Evolutionary conservation across 2,329 filamentous ascomycete genomes (phyloP), one percentile per base, ranked within the genome.

Genomic region (Sporothrix luriei): DNA sequence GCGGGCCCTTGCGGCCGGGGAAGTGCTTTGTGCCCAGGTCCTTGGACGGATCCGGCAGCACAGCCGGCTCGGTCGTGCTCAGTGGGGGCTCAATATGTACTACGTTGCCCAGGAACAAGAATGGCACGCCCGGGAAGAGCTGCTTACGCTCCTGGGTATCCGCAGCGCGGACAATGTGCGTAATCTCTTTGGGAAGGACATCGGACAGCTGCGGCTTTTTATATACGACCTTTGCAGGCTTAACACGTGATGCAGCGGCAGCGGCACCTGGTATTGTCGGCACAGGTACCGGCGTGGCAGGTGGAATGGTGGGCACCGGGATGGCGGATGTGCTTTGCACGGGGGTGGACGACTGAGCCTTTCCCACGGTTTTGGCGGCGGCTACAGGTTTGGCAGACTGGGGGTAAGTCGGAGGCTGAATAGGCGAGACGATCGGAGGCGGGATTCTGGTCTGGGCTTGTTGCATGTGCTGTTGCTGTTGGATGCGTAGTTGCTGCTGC

Each of bases 41-140:
- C 65, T 74, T 74, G 26, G 69, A 29, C 9, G 73, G 72, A 48
- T 74, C 73, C 0, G 73, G 73, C n/a, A 68, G 69, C 0, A 74
- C 64, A 6, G 72, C 71, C 4, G 73, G 73, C n/a, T 73, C 72
- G 1, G 68, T 65, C 0, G 71, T 71, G 7, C 59, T 70, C 24
- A 69, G 24, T 0, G 73, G 73, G 1, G 71, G 69, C 54, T 73
- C 72, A 3, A 74, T 70, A 11, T 73, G 46, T 19, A 74, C 69
- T 1, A 54, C 1, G 10, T 73, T 73, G 10, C 73, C 73, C 0
- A 74, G 64, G 0, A 65, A 72, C 21, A 74, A 46, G 51, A 62
- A 71, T 4, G 70, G 69, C 26, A 68, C 73, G 5, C 71, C 68
- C 0, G 70, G 72, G 29, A 74, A 74, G 26, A 71, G n/a, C 61